Evolutionary conservation across 352 stramenopile genomes (phyloP), one percentile per base, ranked within the genome.

Genomic region (Hyaloperonospora arabidopsidis): DNA sequence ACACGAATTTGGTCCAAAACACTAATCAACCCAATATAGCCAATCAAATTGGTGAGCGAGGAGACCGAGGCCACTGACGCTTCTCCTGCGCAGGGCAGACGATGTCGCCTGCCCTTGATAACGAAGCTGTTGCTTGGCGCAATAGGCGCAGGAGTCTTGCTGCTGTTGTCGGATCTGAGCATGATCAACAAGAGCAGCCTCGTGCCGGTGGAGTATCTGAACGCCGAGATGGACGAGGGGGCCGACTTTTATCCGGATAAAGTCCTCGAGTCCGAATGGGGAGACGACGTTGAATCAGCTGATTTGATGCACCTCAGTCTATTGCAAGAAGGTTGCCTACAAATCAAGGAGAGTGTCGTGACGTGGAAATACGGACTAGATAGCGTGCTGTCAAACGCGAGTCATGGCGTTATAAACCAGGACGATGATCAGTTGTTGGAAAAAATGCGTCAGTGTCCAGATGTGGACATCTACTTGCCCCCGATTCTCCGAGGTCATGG

Each of bases 381-480:
- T 54, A 35, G 34, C 29, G 22, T 57, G 53, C 15, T 51, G 35
- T 14, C 28, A 44, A 11, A 59, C 58, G 3, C n/a, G 52, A 0
- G 61, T 83, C 29, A 38, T 7, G 32, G 13, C 13, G 7, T 38
- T 13, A 38, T 84, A 0, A 25, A 71, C 15, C 57, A 53, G 45
- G 59, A 71, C 54, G 70, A 84, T 28, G 49, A 50, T 5, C 44
- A 69, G 14, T 40, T 86, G 32, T 48, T 79, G 19, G 46, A 74
- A 40, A 72, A 72, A 47, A 63, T 87, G 28, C 48, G 52, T 34
- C 51, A 80, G 3, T 87, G 78, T 22, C 61, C 74, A 0, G 75
- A 82, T 45, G 65, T 88, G 28, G 75, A 89, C 22, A 65, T 89
- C 22, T 89, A 79, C 56, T 49, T 86, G 39, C 74, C 79, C 2